These are phyloP conservation scores for Setaria viridis DNA, from an alignment of 202 grass and related monocot genomes.

Conservation along the genomic window DNA sequence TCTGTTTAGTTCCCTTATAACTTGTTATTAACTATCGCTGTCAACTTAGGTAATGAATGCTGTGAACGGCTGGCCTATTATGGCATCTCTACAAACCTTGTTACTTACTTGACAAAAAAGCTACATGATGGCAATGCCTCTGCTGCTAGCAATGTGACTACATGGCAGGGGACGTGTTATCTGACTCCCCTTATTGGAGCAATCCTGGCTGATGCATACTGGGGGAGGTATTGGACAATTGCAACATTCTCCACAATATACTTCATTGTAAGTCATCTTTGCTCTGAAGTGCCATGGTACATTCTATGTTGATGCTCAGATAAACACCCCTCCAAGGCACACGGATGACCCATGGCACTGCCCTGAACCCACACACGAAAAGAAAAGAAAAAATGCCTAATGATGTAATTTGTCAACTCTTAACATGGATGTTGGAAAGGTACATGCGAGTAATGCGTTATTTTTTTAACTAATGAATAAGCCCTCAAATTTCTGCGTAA, in stretches of 20 bases:
- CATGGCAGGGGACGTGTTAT: conserved; percentile 91
- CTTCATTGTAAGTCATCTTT: conserved; percentile 75
- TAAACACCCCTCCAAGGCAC: not conserved
- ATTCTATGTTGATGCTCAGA: not conserved
- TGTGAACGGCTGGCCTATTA: conserved; percentile 87
- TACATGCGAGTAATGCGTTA: not conserved
- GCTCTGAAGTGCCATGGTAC: not conserved
- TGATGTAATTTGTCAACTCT: not conserved
- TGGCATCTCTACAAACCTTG: conserved; percentile 87
- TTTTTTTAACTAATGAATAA: not conserved
- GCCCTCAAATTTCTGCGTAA: not conserved
- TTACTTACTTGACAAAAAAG: conserved; percentile 83
- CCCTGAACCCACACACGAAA: not conserved
- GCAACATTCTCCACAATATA: conserved; percentile 83
- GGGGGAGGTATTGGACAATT: conserved; percentile 93
- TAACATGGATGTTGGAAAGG: conserved; percentile 2
- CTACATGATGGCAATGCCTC: conserved; percentile 80
- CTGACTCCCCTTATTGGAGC: conserved; percentile 85
- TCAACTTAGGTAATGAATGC: conserved; percentile 83
- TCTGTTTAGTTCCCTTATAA: conserved; percentile 11
- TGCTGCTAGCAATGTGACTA: conserved; percentile 83
- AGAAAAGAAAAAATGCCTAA: not conserved
- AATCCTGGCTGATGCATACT: conserved; percentile 87
- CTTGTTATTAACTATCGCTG: not conserved
- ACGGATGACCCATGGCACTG: not conserved